phyloP scores from a whole-genome alignment of 257 asterid genomes.

The Solanum boliviense region DNA sequence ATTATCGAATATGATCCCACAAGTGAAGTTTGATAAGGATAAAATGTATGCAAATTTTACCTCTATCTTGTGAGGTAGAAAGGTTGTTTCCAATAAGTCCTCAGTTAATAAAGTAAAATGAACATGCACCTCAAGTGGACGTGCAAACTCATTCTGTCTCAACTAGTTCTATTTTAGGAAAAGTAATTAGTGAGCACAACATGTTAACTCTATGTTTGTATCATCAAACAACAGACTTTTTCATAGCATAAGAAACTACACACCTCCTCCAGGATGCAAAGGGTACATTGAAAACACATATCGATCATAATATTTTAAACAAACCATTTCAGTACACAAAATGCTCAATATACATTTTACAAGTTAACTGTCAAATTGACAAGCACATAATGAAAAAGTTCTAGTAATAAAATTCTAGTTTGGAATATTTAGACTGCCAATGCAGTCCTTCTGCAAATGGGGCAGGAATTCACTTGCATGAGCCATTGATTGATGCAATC shows the following conservation, averaged over 20 bases:
- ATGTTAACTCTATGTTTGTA: not conserved
- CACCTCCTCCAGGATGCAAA: conserved; percentile 87
- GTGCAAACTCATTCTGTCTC: not conserved
- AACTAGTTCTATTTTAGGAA: not conserved
- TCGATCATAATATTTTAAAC: conserved; percentile 89
- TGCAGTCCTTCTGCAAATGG: not conserved
- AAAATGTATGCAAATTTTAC: not conserved
- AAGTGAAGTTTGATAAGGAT: not conserved
- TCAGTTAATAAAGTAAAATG: conserved; percentile 1
- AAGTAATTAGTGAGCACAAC: not conserved
- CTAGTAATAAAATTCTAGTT: not conserved
- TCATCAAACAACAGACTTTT: not conserved
- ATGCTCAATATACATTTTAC: not conserved
- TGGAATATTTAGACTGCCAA: not conserved
- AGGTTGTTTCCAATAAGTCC: not conserved
- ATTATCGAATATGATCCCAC: not conserved
- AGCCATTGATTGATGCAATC: not conserved
- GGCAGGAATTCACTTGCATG: not conserved
- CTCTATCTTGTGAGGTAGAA: not conserved
- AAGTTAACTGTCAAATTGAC: not conserved
- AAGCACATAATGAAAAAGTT: not conserved
- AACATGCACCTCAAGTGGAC: conserved; percentile 77
- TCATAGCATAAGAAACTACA: conserved; percentile 4
- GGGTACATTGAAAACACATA: conserved; percentile 71
- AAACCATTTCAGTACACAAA: conserved; percentile 12